Base-by-base conservation (phyloP, 768 basidiomycete species). In the Mycena indigotica region DNA sequence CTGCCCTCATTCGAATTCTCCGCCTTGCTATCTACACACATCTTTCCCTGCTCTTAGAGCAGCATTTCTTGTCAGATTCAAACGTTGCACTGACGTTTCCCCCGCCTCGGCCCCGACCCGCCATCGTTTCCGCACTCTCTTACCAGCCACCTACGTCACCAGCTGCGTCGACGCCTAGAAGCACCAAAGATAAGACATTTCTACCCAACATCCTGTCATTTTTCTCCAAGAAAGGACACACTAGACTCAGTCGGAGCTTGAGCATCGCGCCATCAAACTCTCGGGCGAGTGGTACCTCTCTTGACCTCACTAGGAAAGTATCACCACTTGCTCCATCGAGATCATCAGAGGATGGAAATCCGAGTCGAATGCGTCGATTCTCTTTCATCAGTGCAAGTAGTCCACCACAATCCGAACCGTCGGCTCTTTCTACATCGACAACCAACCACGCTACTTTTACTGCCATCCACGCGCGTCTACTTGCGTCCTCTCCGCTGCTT, bases 11-110 rank as follows among this genome's bases (percentile, higher is more conserved):
- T 48, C 77, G 74, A 41, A 71, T 82, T 17, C 80, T 90, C 16
- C 78, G 81, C 16, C 62, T 88, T 10, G 65, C 79, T 0, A 70
- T 83, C 16, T 87, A 84, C 65, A 66, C 77, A 8, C 81, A 85
- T 62, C 75, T 86, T 1, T 83, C 85, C 1, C 75, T 86, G 29
- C 58, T 85, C 3, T 80, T 88, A 16, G 87, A 88, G 63, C 85
- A 87, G 65, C 77, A 80, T 32, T 67, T 87, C 4, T 75, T 88
- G 26, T 53, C 71, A 3, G 76, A 85, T 67, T 83, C 79, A 1
- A 70, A 77, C 49, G 76, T 86, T n/a, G 67, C 70, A 5, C 69
- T 88, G 29, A 72, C 68, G 29, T 80, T 76, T 52, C 77, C 79
- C 4, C 65, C 70, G 56, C 69, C 69, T 23, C 65, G 69, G 55